Percentiles rank a stretch among this genome's conserved stretches.
Evolutionary conservation across 176 grass and related monocot genomes (phyloP).

Genomic region (Phoenix dactylifera): DNA sequence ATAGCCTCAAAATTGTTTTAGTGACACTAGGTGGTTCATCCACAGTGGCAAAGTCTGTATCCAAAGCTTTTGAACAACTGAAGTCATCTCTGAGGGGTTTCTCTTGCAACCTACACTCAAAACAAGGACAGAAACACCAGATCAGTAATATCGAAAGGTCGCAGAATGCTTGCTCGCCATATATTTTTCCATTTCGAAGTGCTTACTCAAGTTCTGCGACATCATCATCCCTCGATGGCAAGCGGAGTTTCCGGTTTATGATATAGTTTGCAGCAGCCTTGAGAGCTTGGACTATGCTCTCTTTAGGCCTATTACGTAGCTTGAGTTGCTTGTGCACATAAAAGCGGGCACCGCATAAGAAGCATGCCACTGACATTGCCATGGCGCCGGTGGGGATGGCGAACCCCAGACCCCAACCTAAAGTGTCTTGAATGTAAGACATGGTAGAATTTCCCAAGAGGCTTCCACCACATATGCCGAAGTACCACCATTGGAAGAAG

Average conservation of each 20-base stretch:
- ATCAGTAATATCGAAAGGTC: too few species aligned
- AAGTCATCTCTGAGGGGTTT: conserved; percentile 36
- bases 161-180: too few species aligned
- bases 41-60: background rate
- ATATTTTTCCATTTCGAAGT: background rate
- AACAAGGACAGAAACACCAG: too few species aligned
- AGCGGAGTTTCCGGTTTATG: conserved; percentile 12
- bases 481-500: conserved; percentile 99
- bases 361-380: conserved; percentile 48
- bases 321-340: conserved; percentile 40
- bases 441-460: conserved; percentile 74
- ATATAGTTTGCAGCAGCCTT: conserved; percentile 25
- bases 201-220: conserved; percentile 55
- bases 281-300: conserved; percentile 27
- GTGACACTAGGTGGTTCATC: conserved; percentile 35
- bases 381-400: conserved; percentile 59
- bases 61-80: background rate
- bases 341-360: conserved; percentile 44
- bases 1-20: conserved; percentile 42
- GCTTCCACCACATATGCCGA: conserved; percentile 81
- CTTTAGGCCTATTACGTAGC: background rate
- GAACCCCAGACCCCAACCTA: conserved; percentile 76
- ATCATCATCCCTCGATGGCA: conserved; percentile 26
- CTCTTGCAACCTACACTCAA: conserved; percentile 43
- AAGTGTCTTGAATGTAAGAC: conserved; percentile 76